Base-by-base conservation (phyloP, 1,284 basidiomycete species). In the Marasmius oreades region DNA sequence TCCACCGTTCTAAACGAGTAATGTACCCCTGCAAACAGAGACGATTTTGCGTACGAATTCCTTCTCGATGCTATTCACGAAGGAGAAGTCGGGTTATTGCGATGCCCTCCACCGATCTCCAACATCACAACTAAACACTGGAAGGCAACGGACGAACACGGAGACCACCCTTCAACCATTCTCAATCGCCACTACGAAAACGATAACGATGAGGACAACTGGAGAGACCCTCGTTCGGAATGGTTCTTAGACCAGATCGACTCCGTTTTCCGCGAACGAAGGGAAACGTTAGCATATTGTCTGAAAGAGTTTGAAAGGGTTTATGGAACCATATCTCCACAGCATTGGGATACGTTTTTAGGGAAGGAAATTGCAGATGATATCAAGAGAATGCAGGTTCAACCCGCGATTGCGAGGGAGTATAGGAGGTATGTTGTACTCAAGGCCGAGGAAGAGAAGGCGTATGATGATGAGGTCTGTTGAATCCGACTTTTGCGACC, bases 401-500 rank as follows among this genome's bases (percentile, higher is more conserved):
- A 88, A 58, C 85, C 83, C 10, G 67, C 63, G 26, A 72, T 88
- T 28, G 82, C 86, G 77, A 69, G 75, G 48, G 63, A 73, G 22
- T 82, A 84, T 62, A 77, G 87, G 24, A 77, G 87, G 36, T 89
- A 79, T 67, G 80, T 87, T 11, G 73, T 86, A 1, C 68, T 89
- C 52, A 73, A 68, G 59, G 73, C 73, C 20, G 63, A 68, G 37
- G 64, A 59, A 44, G 68, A 70, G 28, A 31, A 33, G n/a, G 26
- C 12, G 5, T 18, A 16, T 16, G 16, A 31, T 16, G 26, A 50
- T 26, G 47, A 31, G 28, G 47, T 33, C n/a, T 5, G 47, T 50
- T 14, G 2, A 31, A 24, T 50, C 28, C 18, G 18, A 23, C 33
- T 10, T 50, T n/a, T n/a, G n/a, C n/a, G n/a, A 26, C 12, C 14